These are phyloP conservation scores for Hygrocybe coccinea DNA, from an alignment of 768 basidiomycete genomes.

Conservation along the genomic window DNA sequence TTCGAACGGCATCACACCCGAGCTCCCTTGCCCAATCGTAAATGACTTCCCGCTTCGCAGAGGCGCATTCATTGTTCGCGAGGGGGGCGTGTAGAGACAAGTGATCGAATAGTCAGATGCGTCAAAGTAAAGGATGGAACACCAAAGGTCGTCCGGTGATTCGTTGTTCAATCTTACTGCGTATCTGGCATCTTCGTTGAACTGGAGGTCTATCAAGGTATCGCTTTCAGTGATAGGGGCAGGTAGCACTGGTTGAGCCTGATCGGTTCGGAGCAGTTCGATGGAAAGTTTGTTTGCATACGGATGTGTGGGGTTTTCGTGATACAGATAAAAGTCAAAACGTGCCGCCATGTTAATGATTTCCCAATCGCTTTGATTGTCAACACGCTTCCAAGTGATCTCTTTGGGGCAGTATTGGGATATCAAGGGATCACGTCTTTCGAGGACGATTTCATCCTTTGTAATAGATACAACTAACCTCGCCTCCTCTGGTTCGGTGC, in stretches of 20 bases:
- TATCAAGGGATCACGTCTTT: not conserved
- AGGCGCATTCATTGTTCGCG: not conserved
- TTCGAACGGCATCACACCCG: slow-evolving; percentile 28
- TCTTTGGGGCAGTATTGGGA: too few relatives aligned
- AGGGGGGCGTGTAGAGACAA: slow-evolving; percentile 25
- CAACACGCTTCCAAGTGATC: not conserved
- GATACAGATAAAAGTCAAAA: not conserved
- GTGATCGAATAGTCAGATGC: slow-evolving; percentile 32
- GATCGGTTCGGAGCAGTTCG: not conserved
- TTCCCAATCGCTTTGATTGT: not conserved
- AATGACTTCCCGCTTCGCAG: slow-evolving; percentile 7
- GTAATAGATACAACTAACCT: not conserved
- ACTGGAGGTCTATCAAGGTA: too few relatives aligned
- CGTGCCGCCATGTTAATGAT: not conserved
- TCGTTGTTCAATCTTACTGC: not conserved
- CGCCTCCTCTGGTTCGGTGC: too few relatives aligned
- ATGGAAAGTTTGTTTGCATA: not conserved
- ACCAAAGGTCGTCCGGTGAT: not conserved
- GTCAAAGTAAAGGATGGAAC: slow-evolving; percentile 38
- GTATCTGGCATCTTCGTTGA: not conserved
- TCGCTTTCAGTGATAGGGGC: too few relatives aligned
- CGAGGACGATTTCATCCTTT: not conserved
- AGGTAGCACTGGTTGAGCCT: too few relatives aligned
- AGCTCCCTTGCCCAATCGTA: slow-evolving; percentile 40
- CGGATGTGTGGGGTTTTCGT: not conserved